Percentiles rank a stretch among this genome's conserved stretches.
Evolutionary conservation across 179 eudicot genomes (phyloP).

Genomic region (Camellia oleifera): DNA sequence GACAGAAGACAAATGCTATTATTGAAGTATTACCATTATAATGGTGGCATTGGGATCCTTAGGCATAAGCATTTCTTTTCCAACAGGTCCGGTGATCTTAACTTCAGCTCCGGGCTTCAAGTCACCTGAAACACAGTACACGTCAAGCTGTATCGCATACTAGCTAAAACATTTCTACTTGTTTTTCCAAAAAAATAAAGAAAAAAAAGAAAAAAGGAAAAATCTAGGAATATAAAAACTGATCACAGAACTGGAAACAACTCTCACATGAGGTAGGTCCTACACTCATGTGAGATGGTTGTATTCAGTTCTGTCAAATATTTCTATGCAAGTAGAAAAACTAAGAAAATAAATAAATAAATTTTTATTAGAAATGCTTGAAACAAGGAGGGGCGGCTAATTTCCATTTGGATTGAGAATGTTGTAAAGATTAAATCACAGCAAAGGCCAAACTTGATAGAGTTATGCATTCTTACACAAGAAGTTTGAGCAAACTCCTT

Average conservation of each 20-base stretch:
- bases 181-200: too few relatives aligned
- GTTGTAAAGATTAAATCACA: not conserved
- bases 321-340: too few relatives aligned
- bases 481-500: constrained; percentile 99
- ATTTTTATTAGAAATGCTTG: too few relatives aligned
- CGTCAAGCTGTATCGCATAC: not conserved
- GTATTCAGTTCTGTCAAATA: too few relatives aligned
- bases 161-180: too few relatives aligned
- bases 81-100: constrained; percentile 93
- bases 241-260: too few relatives aligned
- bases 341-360: too few relatives aligned
- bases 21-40: constrained; percentile 56
- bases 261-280: too few relatives aligned
- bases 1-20: not conserved
- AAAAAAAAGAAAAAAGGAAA: too few relatives aligned
- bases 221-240: too few relatives aligned
- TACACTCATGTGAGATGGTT: too few relatives aligned
- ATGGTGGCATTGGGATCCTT: constrained; percentile 89
- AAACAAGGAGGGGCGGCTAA: not conserved
- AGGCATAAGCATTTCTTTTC: constrained; percentile 99
- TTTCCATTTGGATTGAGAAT: not conserved
- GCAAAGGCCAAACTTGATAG: not conserved
- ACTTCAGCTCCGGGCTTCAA: constrained; percentile 89
- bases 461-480: constrained; percentile 60
- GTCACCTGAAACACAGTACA: constrained; percentile 55